Evolutionary conservation across 2,329 filamentous ascomycete genomes (phyloP).

Genomic region (Knoxdaviesia capensis): DNA sequence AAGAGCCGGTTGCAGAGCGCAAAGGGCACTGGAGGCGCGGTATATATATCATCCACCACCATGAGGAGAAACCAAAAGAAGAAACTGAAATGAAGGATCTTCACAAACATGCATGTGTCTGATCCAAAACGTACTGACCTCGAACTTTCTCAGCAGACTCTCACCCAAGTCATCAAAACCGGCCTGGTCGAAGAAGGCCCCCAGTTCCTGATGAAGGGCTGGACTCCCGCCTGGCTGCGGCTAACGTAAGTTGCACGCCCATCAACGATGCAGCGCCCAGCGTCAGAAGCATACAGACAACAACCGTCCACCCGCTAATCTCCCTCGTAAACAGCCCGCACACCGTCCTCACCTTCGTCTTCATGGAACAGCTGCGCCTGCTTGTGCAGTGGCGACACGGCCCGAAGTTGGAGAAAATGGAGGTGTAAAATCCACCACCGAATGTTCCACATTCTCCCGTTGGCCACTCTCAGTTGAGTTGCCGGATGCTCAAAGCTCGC

Average conservation of each 20-base stretch:
- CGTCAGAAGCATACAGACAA: neutral
- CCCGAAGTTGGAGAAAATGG: slow-evolving; percentile 2
- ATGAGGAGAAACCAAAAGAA: slow-evolving; percentile 2
- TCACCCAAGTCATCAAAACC: slow-evolving; percentile 13
- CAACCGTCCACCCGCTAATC: slow-evolving; percentile 1
- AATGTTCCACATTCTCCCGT: too few species aligned
- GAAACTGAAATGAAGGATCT: too few species aligned
- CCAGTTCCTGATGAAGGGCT: slow-evolving; percentile 23
- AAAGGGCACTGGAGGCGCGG: slow-evolving; percentile 3
- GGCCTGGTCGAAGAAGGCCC: slow-evolving; percentile 18
- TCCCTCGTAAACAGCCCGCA: slow-evolving; percentile 14
- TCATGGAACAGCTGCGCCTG: slow-evolving; percentile 22
- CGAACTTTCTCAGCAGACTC: slow-evolving; percentile 7
- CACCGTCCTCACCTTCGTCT: slow-evolving; percentile 23
- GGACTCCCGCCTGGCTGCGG: slow-evolving; percentile 23
- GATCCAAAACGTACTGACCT: too few species aligned
- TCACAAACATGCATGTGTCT: too few species aligned
- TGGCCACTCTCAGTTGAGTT: too few species aligned
- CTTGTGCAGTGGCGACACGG: slow-evolving; percentile 8
- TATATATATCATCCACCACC: neutral
- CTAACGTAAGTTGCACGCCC: slow-evolving; percentile 14
- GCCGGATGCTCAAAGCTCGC: too few species aligned
- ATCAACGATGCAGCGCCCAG: accelerated
- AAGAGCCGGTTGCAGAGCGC: slow-evolving; percentile 21
- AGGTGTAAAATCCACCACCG: slow-evolving; percentile 1